Evolutionary conservation across 257 asterid species (phyloP).

Genomic region (Nyctanthes arbortristis): DNA sequence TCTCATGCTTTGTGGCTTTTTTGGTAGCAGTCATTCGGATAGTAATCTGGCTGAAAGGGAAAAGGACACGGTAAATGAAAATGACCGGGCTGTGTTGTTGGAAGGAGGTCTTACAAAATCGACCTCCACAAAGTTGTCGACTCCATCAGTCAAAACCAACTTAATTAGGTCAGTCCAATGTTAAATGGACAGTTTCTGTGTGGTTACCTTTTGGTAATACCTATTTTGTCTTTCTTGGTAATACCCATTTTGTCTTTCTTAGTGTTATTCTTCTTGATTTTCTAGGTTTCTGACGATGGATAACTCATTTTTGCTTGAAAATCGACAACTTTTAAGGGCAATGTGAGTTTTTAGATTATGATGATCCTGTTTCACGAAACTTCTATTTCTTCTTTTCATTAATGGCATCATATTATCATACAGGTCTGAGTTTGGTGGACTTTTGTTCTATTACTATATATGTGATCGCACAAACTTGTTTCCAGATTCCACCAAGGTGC

Average conservation of each 20-base stretch:
- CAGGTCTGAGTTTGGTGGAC: slow-evolving; percentile 96
- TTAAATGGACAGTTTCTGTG: slow-evolving; percentile 6
- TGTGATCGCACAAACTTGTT: slow-evolving; percentile 86
- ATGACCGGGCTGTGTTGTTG: slow-evolving; percentile 71
- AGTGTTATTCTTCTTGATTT: slow-evolving; percentile 18
- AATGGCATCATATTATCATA: slow-evolving; percentile 25
- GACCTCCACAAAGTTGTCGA: slow-evolving; percentile 54
- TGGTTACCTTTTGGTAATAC: slow-evolving; percentile 10
- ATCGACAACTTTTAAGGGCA: slow-evolving; percentile 52
- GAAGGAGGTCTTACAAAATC: slow-evolving; percentile 87
- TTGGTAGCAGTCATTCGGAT: slow-evolving; percentile 73
- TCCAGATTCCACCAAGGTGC: slow-evolving; percentile 87
- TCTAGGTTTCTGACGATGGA: slow-evolving; percentile 54
- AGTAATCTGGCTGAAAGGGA: slow-evolving; percentile 65
- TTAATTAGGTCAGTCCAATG: slow-evolving; percentile 57
- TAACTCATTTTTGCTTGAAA: slow-evolving; percentile 54
- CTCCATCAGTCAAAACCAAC: slow-evolving; percentile 69
- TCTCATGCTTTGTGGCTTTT: slow-evolving; percentile 24
- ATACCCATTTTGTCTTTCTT: slow-evolving; percentile 16
- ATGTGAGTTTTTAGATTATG: slow-evolving; percentile 38
- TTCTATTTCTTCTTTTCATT: slow-evolving; percentile 17
- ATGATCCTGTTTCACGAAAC: background rate
- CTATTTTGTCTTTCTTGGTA: slow-evolving; percentile 16
- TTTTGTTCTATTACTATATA: slow-evolving; percentile 74
- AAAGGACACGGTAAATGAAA: slow-evolving; percentile 64